Base-by-base conservation (phyloP, 768 basidiomycete genomes). In the Leucogyrophana mollusca region DNA sequence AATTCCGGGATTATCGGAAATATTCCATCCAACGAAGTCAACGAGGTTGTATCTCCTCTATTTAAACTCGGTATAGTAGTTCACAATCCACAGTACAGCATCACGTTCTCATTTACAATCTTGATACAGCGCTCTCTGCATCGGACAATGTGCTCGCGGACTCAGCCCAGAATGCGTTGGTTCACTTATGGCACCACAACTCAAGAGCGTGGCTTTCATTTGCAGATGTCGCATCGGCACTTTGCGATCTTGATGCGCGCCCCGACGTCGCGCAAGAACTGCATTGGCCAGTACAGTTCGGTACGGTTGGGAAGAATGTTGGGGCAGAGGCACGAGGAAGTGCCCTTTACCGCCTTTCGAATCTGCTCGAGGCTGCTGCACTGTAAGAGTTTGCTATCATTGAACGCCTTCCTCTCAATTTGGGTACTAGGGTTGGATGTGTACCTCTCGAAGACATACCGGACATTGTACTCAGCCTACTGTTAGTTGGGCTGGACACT, bases 401-500 rank as follows among this genome's bases (percentile, higher is more conserved):
- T 24, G 24, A 37, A 18, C 23, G 1, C 25, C 23, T 18, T 45
- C 43, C 17, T 45, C 7, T 17, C 32, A 40, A 27, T 32, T 53
- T 13, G 24, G 75, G 71, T 41, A 68, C 69, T 38, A 56, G 65
- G 39, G 62, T 59, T 41, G 61, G 56, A 33, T 53, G 66, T 39
- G 56, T 78, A 13, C 50, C 55, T 14, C 35, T 45, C 6, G 57
- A 66, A 4, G 80, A 84, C 17, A 55, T 76, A 1, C 70, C 77
- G 10, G 72, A 79, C 46, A 57, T 83, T 17, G 52, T 83, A 7
- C 52, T 80, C 40, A 62, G 70, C 2, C 53, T 90, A 34, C 49
- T 83, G 4, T 63, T 83, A 3, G 58, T 89, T 21, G 82, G 71
- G 2, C 72, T 85, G 50, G 87, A 89, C 53, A 60, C 70, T 2